Percentiles rank a stretch among this genome's conserved stretches.
Conservation (phyloP, 2,329 filamentous ascomycete species). For the Aspergillus versicolor region DNA sequence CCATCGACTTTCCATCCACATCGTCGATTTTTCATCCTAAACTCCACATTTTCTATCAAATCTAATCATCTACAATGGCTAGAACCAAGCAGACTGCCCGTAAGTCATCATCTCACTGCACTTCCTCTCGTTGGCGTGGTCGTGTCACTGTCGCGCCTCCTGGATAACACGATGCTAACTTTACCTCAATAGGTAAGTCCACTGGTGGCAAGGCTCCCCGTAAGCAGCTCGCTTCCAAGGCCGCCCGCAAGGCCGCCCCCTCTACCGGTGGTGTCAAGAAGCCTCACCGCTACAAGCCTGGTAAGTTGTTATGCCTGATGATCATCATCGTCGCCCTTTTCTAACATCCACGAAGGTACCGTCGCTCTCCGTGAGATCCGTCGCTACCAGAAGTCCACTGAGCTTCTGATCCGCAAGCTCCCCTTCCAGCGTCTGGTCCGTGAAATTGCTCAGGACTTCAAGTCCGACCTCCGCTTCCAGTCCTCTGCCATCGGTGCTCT, state of each 20-base stretch:
- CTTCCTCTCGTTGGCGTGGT: slow-evolving; percentile 15
- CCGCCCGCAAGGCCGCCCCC: slow-evolving; percentile 95
- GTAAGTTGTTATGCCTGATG: slow-evolving; percentile 40
- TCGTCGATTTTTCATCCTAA: slow-evolving; percentile 30
- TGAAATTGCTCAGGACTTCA: slow-evolving; percentile 96
- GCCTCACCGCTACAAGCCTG: slow-evolving; percentile 86
- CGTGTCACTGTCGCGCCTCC: slow-evolving; percentile 20
- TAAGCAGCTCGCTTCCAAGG: slow-evolving; percentile 99
- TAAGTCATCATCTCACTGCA: slow-evolving; percentile 38
- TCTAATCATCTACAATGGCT: slow-evolving; percentile 43
- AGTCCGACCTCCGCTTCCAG: slow-evolving; percentile 95
- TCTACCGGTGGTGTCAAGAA: slow-evolving; percentile 98
- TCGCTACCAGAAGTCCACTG: slow-evolving; percentile 96
- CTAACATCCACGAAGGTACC: slow-evolving; percentile 57
- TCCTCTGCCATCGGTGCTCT: slow-evolving; percentile 95
- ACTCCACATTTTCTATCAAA: slow-evolving; percentile 29
- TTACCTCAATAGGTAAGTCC: slow-evolving; percentile 62
- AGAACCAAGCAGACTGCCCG: slow-evolving; percentile 55
- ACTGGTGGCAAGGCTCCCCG: slow-evolving; percentile 71
- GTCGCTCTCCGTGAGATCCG: slow-evolving; percentile 98
- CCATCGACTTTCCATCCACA: slow-evolving; percentile 31
- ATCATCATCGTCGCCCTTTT: neutral
- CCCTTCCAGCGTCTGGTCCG: slow-evolving; percentile 97
- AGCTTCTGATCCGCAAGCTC: slow-evolving; percentile 94
- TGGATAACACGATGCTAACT: slow-evolving; percentile 24